A percentile compares a stretch with the other conserved stretches of the same genome.
These are phyloP conservation scores for Paraglomus brasilianum DNA, from an alignment of 192 early-diverging fungal species.

Conservation along the genomic window DNA sequence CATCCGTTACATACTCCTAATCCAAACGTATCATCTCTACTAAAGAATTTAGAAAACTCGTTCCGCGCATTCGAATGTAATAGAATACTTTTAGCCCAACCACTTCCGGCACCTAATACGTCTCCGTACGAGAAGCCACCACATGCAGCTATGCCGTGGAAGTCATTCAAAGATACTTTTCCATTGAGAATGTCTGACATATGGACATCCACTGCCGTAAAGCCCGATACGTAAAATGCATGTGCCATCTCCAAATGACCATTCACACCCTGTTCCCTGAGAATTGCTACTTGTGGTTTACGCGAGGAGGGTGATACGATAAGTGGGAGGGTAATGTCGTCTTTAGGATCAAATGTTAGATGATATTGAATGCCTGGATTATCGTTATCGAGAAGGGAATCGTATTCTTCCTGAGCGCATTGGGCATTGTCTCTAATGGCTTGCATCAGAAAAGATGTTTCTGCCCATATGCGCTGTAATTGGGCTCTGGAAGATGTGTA, in stretches of 20 bases:
- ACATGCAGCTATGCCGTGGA: slow-evolving; percentile 88
- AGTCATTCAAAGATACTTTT: slow-evolving; percentile 60
- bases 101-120: slow-evolving; percentile 96
- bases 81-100: slow-evolving; percentile 94
- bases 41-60: slow-evolving; percentile 83
- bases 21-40: slow-evolving; percentile 86
- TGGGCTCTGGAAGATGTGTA: slow-evolving; percentile 58
- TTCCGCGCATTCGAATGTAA: slow-evolving; percentile 65
- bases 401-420: slow-evolving; percentile 84
- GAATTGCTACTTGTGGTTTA: slow-evolving; percentile 85
- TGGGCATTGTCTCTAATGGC: slow-evolving; percentile 83
- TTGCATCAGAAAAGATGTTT: slow-evolving; percentile 93
- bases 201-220: slow-evolving; percentile 93
- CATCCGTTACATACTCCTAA: slow-evolving; percentile 99
- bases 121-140: slow-evolving; percentile 99
- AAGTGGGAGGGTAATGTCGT: slow-evolving; percentile 40
- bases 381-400: slow-evolving; percentile 59
- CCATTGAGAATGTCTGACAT: slow-evolving; percentile 91
- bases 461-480: slow-evolving; percentile 83
- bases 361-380: slow-evolving; percentile 80
- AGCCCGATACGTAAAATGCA: slow-evolving; percentile 93
- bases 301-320: slow-evolving; percentile 31
- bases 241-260: slow-evolving; percentile 93
- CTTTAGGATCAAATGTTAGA: slow-evolving; percentile 78
- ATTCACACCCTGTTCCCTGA: slow-evolving; percentile 99